Conservation (phyloP, 208 protist species). For the Wallacemonas sp. region DNA sequence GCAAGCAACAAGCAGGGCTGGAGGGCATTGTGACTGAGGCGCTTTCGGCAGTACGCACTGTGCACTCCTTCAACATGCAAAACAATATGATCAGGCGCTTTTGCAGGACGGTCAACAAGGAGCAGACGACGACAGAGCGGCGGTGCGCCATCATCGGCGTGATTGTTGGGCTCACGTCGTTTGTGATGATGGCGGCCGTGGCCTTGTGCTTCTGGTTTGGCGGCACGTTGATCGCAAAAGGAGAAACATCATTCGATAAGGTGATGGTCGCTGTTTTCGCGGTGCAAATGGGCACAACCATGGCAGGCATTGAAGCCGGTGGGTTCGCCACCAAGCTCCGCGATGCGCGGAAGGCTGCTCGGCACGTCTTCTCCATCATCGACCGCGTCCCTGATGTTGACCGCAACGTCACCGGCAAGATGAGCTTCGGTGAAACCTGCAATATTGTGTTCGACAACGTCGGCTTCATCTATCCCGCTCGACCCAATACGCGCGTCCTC, state of each 20-base stretch:
- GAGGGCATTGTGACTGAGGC: constrained; percentile 26
- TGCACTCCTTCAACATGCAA: constrained; percentile 38
- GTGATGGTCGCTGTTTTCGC: constrained; percentile 27
- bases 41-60: constrained; percentile 25
- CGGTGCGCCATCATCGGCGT: constrained; percentile 18
- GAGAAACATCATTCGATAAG: constrained; percentile 28
- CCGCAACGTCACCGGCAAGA: constrained; percentile 21
- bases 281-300: constrained; percentile 26
- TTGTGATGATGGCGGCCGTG: constrained; percentile 23
- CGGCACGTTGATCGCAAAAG: constrained; percentile 22
- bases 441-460: constrained; percentile 25
- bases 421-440: constrained; percentile 18
- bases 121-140: constrained; percentile 6
- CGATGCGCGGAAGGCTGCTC: constrained; percentile 18
- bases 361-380: constrained; percentile 28
- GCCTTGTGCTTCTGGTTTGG: constrained; percentile 40
- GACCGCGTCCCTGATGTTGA: constrained; percentile 31
- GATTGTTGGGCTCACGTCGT: constrained; percentile 24
- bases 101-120: constrained; percentile 5
- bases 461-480: constrained; percentile 31
- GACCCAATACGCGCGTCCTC: constrained; percentile 18
- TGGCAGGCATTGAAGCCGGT: constrained; percentile 24
- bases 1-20: constrained; percentile 18
- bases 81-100: constrained; percentile 16
- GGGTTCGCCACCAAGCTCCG: constrained; percentile 22